Evolutionary conservation across 1,284 basidiomycete species (phyloP).

Genomic region (Cryptococcus deneoformans): DNA sequence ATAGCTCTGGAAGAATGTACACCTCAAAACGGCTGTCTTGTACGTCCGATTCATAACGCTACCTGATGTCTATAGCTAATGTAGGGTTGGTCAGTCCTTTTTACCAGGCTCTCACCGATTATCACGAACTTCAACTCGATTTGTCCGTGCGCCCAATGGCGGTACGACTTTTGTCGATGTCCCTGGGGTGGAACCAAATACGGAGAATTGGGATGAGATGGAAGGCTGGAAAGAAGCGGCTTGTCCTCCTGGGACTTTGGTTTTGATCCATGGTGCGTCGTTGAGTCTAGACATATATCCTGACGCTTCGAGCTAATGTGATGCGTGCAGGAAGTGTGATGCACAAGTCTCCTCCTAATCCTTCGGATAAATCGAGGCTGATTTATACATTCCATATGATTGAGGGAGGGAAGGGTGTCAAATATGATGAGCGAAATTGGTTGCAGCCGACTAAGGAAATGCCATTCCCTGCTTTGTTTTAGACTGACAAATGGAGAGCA

Average conservation of each 20-base stretch:
- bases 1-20: conserved; percentile 89
- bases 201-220: conserved; percentile 53
- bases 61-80: background rate
- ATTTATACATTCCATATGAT: conserved; percentile 90
- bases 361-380: conserved; percentile 66
- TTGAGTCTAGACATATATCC: background rate
- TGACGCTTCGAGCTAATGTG: background rate
- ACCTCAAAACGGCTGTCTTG: conserved; percentile 74
- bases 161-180: conserved; percentile 73
- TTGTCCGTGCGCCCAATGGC: conserved; percentile 64
- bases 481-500: background rate
- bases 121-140: conserved; percentile 69
- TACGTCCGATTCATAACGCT: conserved; percentile 17
- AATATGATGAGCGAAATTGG: conserved; percentile 49
- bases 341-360: conserved; percentile 80
- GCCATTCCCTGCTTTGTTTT: conserved; percentile 74
- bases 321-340: conserved; percentile 64
- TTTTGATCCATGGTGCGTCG: conserved; percentile 68
- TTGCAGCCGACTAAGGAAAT: conserved; percentile 75
- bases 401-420: conserved; percentile 42
- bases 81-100: conserved; percentile 58
- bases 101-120: conserved; percentile 84
- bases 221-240: conserved; percentile 64
- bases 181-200: conserved; percentile 51
- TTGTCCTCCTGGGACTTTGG: conserved; percentile 74